Evolutionary conservation across 1,284 basidiomycete species (phyloP).

Genomic region (Pholiota adiposa): DNA sequence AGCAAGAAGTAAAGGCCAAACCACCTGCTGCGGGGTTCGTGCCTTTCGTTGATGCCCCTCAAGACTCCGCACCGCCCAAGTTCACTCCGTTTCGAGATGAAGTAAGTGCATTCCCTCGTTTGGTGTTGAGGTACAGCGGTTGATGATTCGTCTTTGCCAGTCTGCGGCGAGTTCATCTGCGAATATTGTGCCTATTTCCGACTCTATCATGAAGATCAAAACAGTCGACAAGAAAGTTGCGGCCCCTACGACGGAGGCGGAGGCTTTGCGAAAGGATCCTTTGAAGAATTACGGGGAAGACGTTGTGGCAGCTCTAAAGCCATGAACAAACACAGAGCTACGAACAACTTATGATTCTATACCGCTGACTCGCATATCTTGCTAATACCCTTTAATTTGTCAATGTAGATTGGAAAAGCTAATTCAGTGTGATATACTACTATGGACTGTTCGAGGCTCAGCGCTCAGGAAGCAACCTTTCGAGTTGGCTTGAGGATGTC

Average conservation of each 20-base stretch:
- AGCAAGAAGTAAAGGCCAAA: constrained; percentile 29
- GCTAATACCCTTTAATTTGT: constrained; percentile 25
- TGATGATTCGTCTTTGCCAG: constrained; percentile 4
- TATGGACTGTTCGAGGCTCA: constrained; percentile 6
- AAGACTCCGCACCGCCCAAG: constrained; percentile 42
- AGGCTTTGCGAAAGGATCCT: constrained; percentile 76
- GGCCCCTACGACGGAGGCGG: constrained; percentile 60
- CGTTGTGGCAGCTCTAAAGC: not conserved
- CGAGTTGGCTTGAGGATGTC: not conserved
- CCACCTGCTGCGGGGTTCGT: constrained; percentile 38
- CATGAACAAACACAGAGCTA: constrained; percentile 9
- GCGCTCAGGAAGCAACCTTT: not conserved
- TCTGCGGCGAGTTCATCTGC: constrained; percentile 29
- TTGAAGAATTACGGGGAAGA: constrained; percentile 67
- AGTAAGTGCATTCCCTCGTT: constrained; percentile 39
- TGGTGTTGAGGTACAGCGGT: not conserved
- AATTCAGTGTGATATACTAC: constrained; percentile 18
- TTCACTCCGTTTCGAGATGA: constrained; percentile 74
- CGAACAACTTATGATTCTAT: not conserved
- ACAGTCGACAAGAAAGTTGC: constrained; percentile 45
- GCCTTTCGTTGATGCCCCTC: constrained; percentile 35
- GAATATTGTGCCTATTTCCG: constrained; percentile 35
- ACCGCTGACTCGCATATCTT: constrained; percentile 8
- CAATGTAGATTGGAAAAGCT: constrained; percentile 21
- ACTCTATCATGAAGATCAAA: constrained; percentile 67